Percentiles rank a stretch among this genome's conserved stretches.
phyloP scores from a whole-genome alignment of 2,329 filamentous ascomycete species.

The Cercospora sp. region DNA sequence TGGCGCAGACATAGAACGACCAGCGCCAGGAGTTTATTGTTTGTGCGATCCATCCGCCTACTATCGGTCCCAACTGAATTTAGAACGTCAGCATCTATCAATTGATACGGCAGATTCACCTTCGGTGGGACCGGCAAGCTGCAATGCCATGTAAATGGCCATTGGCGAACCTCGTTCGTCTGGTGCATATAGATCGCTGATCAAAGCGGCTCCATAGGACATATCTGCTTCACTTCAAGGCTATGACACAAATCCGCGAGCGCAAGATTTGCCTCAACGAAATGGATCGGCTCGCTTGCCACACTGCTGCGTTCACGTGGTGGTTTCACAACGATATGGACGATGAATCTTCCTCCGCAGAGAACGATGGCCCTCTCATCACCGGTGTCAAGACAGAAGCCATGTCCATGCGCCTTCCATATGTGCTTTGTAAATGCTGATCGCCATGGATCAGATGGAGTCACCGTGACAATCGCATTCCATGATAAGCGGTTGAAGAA shows the following conservation, averaged over 20 bases:
- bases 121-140: conserved; percentile 18
- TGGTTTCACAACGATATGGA: background rate
- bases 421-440: background rate
- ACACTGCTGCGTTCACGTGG: background rate
- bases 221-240: background rate
- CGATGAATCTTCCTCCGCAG: background rate
- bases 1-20: background rate
- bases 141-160: conserved; percentile 17
- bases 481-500: background rate
- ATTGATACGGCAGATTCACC: background rate
- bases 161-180: conserved; percentile 23
- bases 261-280: background rate
- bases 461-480: background rate
- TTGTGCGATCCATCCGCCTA: background rate
- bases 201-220: conserved; percentile 22
- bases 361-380: background rate
- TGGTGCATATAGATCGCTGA: conserved; percentile 27
- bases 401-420: background rate
- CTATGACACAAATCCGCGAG: background rate
- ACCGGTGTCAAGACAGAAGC: background rate
- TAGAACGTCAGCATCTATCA: background rate
- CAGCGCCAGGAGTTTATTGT: background rate
- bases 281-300: background rate
- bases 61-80: background rate
- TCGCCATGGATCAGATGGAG: background rate